Base-by-base conservation (phyloP, 2,329 filamentous ascomycete species). In the Cladobotryum protrusum region DNA sequence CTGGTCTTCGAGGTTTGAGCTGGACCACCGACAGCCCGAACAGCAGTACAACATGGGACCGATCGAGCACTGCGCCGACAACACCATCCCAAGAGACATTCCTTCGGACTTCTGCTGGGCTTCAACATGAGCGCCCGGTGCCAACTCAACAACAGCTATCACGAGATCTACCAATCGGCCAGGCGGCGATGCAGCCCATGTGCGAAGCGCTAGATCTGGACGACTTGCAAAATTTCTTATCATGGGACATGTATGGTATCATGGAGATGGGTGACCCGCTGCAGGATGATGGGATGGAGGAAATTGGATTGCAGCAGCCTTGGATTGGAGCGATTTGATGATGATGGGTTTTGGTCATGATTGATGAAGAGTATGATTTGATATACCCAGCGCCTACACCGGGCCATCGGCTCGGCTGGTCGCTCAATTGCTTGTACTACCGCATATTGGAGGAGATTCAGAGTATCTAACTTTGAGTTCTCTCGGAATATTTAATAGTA, bases 161-260 rank as follows among this genome's bases (percentile, higher is more conserved):
- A 32, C 41, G 29, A 43, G 19, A 29, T 15, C 7, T 43, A 24
- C 20, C 41, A 15, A 32, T n/a, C 12, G 45, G 34, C 5, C 18
- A 51, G 11, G 45, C 54, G 13, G 43, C 55, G n/a, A 48, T 56
- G 15, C 54, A 61, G 14, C 56, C 59, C 14, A 67, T 69, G 64
- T 62, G 63, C 18, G 61, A 68, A 24, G 63, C 63, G 20, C 61
- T 71, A 4, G 68, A 70, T 46, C 55, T 70, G 11, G 66, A 66
- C 24, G 68, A 71, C 49, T 49, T 71, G 49, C 67, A 70, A 46
- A 69, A 63, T 49, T 70, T 68, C 37, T 46, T 69, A 45, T 66
- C 66, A 5, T 70, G 68, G 68, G 68, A 71, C 47, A 66, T 70
- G 64, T 67, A 69, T 44, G 67, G 67, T 17, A 67, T 70, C 34